These are phyloP conservation scores for Globisporangium sylvaticum DNA, from an alignment of 352 stramenopile species.

Conservation along the genomic window DNA sequence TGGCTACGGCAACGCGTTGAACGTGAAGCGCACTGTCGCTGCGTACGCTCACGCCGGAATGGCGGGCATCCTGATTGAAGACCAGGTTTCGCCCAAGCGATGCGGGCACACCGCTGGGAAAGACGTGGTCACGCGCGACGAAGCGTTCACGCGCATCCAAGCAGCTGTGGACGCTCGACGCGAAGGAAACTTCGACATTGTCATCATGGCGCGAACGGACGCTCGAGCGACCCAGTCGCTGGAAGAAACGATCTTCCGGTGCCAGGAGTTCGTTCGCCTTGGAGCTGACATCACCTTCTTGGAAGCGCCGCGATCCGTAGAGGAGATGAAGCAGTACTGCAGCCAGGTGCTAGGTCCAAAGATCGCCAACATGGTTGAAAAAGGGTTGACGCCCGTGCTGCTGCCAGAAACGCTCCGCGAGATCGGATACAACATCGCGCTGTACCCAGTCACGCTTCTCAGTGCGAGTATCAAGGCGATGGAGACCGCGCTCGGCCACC, in stretches of 20 bases:
- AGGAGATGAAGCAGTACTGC: slow-evolving; percentile 93
- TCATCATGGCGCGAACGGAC: slow-evolving; percentile 94
- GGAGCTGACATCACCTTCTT: slow-evolving; percentile 96
- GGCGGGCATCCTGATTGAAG: slow-evolving; percentile 93
- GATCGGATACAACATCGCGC: slow-evolving; percentile 93
- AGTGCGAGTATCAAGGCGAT: slow-evolving; percentile 93
- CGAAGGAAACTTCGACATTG: slow-evolving; percentile 85
- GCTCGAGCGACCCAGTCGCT: slow-evolving; percentile 85
- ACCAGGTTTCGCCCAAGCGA: slow-evolving; percentile 91
- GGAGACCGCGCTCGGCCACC: slow-evolving; percentile 80
- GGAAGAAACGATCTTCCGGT: slow-evolving; percentile 91
- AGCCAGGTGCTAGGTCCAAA: slow-evolving; percentile 87
- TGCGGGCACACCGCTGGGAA: slow-evolving; percentile 93
- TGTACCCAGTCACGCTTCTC: slow-evolving; percentile 92
- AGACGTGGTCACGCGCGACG: slow-evolving; percentile 78
- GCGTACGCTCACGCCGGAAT: slow-evolving; percentile 89
- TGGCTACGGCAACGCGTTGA: slow-evolving; percentile 92
- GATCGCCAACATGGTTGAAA: slow-evolving; percentile 85
- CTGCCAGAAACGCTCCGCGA: slow-evolving; percentile 76
- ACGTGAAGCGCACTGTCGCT: slow-evolving; percentile 90
- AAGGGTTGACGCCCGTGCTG: slow-evolving; percentile 91
- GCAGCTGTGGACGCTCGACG: slow-evolving; percentile 88
- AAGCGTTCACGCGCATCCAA: slow-evolving; percentile 81
- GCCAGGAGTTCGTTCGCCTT: slow-evolving; percentile 87
- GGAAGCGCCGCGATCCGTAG: slow-evolving; percentile 86